Evolutionary conservation across 192 early-diverging fungal genomes (phyloP).

Genomic region (Pecoramyces ruminantium): DNA sequence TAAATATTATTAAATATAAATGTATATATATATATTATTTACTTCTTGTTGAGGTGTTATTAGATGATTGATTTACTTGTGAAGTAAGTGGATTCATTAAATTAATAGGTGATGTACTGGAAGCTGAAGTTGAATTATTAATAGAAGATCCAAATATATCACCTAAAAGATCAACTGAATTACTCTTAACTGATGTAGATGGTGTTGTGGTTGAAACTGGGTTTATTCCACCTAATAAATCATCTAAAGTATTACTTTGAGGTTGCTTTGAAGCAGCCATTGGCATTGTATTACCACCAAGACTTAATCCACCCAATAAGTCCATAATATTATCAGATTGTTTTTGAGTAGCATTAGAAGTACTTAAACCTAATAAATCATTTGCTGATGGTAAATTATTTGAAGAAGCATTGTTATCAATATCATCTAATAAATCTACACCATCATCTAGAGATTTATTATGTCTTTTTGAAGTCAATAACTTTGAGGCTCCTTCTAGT

Average conservation of each 20-base stretch:
- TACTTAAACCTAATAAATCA: not conserved
- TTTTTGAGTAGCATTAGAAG: not conserved
- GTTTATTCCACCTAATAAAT: conserved; percentile 3
- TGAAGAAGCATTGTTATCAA: not conserved
- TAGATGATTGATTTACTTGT: not conserved
- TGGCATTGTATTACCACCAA: conserved; percentile 8
- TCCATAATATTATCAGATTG: conserved; percentile 30
- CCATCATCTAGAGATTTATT: conserved; percentile 14
- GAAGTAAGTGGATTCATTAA: not conserved
- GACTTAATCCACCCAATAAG: conserved; percentile 28
- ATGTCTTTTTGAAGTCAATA: not conserved
- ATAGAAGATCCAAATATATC: conserved; percentile 19
- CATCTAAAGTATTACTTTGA: not conserved
- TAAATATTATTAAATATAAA: too few species aligned
- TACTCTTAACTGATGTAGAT: conserved; percentile 7
- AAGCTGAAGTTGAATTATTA: conserved; percentile 8
- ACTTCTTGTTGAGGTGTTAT: not conserved
- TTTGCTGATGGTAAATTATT: not conserved
- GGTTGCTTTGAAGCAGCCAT: not conserved
- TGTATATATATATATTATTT: not conserved
- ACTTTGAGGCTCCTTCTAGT: conserved; percentile 25
- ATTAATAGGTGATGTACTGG: not conserved
- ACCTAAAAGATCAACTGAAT: conserved; percentile 66
- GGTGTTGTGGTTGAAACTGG: conserved; percentile 14
- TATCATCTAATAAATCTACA: conserved; percentile 4